Percentiles rank a stretch among this genome's conserved stretches.
Evolutionary conservation across 2,329 filamentous ascomycete species (phyloP).

Genomic region (Penicillium thymicola): DNA sequence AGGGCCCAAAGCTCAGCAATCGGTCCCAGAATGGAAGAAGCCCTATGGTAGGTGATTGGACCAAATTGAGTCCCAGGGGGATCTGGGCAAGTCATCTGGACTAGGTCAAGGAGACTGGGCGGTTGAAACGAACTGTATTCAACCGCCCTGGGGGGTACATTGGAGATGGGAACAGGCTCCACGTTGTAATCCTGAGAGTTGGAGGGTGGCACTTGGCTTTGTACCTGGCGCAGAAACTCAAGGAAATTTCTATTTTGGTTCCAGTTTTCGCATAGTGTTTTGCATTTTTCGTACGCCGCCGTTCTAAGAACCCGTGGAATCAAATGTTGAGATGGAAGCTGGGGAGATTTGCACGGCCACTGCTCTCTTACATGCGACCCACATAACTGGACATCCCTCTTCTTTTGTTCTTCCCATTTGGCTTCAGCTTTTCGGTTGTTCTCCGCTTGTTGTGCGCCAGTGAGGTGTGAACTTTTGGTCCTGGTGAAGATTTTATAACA

Average conservation of each 20-base stretch:
- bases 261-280: background rate
- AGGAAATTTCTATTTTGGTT: background rate
- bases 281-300: background rate
- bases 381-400: background rate
- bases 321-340: background rate
- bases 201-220: background rate
- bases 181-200: background rate
- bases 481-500: background rate
- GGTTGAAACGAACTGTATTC: background rate
- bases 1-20: background rate
- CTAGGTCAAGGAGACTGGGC: background rate
- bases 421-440: too few relatives aligned
- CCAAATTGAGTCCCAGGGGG: background rate
- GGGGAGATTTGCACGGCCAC: background rate
- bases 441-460: background rate
- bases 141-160: background rate
- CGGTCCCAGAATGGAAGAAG: background rate
- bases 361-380: background rate
- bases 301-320: background rate
- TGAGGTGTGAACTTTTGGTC: background rate
- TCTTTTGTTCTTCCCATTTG: background rate
- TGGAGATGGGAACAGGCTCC: background rate
- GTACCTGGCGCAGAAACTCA: background rate
- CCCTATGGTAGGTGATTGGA: background rate
- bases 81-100: background rate